Evolutionary conservation across 352 stramenopile genomes (phyloP), one percentile per base, ranked within the genome.

Genomic region (Blastocystis sp.): DNA sequence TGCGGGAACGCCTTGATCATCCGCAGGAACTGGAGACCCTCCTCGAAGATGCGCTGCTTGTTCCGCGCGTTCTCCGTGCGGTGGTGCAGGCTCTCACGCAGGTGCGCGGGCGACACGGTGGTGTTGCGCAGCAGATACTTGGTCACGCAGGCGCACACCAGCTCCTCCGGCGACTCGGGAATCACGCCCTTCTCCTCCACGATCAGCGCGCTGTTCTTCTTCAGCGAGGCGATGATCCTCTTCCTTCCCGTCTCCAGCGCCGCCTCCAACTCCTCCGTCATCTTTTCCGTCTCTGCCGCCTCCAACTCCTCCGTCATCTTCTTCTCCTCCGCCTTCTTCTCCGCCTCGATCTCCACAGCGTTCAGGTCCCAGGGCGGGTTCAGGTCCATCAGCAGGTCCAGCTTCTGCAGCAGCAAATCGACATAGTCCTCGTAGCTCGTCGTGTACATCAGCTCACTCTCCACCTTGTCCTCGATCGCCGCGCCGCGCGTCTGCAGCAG

Each of bases 181-280:
- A 84, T 69, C n/a, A 42, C 21, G 28, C 74, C 74, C 74, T 84
- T 84, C 52, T 84, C 74, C 48, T 84, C 74, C 14, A 84, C 48
- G 3, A 84, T 84, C 74, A 84, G 6, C 21, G 48, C 40, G 74
- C 57, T 68, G 40, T 66, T 68, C 21, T 63, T 61, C 3, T 28
- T 38, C n/a, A 68, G 60, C 7, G 74, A 84, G 4, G 74, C 54
- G 6, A 84, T 4, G 19, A 65, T 65, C 24, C 6, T 1, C 24
- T n/a, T 4, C 21, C 7, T 17, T 3, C 59, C 24, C 59, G 9
- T 24, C 6, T 24, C 24, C 24, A 34, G 17, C 59, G 59, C 24
- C 24, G 24, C 24, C 4, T 34, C 24, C 52, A 61, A 10, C 10
- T 21, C 19, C 19, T 10, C 10, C 52, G 19, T 61, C 52, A 61